Evolutionary conservation across 2,329 filamentous ascomycete genomes (phyloP), one percentile per base, ranked within the genome.

Genomic region (Alternaria sp.): DNA sequence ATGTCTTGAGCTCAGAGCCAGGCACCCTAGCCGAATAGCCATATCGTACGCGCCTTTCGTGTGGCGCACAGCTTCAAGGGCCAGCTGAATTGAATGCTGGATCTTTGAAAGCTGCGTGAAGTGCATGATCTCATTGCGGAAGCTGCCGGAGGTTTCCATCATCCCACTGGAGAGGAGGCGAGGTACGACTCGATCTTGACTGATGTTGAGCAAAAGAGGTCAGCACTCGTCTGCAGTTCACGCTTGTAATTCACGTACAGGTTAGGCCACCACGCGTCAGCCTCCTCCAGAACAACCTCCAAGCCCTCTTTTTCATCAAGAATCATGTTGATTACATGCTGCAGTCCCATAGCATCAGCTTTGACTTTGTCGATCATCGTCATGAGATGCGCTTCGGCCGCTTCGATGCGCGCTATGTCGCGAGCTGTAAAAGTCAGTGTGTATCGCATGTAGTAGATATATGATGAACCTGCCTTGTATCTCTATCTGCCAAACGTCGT

Each of bases 261-360:
- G 18, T 64, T 59, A 0, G 77, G 77, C 75, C 75, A 78, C 77
- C 75, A 78, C 3, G 30, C 10, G 0, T 69, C 66, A n/a, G 66
- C 63, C 50, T 49, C 30, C 15, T 69, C 55, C 4, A 76, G 61
- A 2, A 65, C 26, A 7, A 77, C 66, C 14, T 73, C 47, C 12
- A 64, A 49, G 4, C 72, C 76, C 45, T 78, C 75, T 23, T 28
- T 47, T 4, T 68, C 61, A 55, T 79, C 76, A 2, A 78, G 65
- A 10, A 78, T 57, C 11, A 78, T 65, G 44, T 72, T 71, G 20
- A 70, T 41, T n/a, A 60, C 26, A 20, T 65, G 47, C 12, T 66
- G 51, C 1, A 58, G 11, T 9, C 67, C 63, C 37, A 60, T 68
- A 5, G 47, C 56, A 5, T 69, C 68, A n/a, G 55, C 54, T 2